These are phyloP conservation scores for Discostella stelligera DNA, from an alignment of 352 stramenopile species.

Conservation along the genomic window DNA sequence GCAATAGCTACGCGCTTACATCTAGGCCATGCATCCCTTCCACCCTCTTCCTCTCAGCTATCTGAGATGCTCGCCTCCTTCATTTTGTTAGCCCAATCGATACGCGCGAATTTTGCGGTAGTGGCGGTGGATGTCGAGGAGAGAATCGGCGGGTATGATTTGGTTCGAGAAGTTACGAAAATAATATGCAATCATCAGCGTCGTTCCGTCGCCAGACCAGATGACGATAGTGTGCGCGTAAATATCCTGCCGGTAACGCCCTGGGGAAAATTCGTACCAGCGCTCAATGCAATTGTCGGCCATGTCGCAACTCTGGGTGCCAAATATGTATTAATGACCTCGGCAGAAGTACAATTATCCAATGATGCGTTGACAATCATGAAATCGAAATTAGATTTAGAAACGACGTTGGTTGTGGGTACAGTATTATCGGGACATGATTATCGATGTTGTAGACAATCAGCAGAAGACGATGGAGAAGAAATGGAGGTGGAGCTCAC, in stretches of 20 bases:
- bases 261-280: constrained; percentile 94
- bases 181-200: constrained; percentile 25
- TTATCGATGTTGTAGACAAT: constrained; percentile 38
- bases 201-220: not conserved
- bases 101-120: constrained; percentile 26
- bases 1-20: constrained; percentile 72
- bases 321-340: constrained; percentile 83
- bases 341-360: constrained; percentile 87
- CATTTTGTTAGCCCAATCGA: constrained; percentile 26
- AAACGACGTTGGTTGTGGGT: constrained; percentile 88
- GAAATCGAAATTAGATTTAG: constrained; percentile 75
- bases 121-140: constrained; percentile 66
- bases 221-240: constrained; percentile 20
- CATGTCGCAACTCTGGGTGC: constrained; percentile 59
- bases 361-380: constrained; percentile 77
- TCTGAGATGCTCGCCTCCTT: constrained; percentile 39
- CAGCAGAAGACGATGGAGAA: constrained; percentile 17
- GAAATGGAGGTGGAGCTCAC: constrained; percentile 79
- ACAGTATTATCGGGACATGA: constrained; percentile 86
- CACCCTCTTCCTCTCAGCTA: constrained; percentile 37
- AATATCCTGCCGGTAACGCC: constrained; percentile 88
- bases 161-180: constrained; percentile 47
- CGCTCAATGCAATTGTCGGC: constrained; percentile 89
- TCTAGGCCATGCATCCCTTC: constrained; percentile 57
- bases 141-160: constrained; percentile 62